phyloP scores from a whole-genome alignment of 73 alveolate species.

The Paramecium octaurelia region DNA sequence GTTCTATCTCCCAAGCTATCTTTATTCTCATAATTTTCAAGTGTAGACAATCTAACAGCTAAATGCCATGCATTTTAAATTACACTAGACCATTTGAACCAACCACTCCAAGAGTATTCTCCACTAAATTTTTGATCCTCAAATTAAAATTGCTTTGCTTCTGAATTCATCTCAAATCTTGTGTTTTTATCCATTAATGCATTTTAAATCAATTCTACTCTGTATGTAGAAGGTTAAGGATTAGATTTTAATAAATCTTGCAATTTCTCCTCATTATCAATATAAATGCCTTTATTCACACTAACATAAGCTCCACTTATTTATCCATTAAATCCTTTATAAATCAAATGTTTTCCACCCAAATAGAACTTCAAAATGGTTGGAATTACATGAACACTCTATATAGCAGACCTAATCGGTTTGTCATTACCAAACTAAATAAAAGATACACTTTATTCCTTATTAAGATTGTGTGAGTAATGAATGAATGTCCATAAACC shows the following conservation, averaged over 20 bases:
- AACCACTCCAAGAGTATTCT: conserved; percentile 51
- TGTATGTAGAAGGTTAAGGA: not conserved
- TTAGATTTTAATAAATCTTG: not conserved
- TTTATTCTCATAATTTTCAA: not conserved
- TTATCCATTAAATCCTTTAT: not conserved
- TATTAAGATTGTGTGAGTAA: not conserved
- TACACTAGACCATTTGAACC: conserved; percentile 5
- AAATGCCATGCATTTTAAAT: conserved; percentile 15
- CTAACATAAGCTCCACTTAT: not conserved
- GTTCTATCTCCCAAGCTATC: not conserved
- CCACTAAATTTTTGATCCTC: not conserved
- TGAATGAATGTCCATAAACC: conserved; percentile 58
- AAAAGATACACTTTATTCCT: not conserved
- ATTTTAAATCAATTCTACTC: not conserved
- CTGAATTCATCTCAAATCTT: not conserved
- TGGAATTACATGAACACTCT: not conserved
- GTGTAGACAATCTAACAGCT: not conserved
- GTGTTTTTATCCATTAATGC: not conserved
- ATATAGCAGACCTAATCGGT: not conserved
- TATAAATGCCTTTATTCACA: not conserved
- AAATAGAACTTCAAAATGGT: not conserved
- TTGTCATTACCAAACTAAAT: not conserved
- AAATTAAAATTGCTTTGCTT: not conserved
- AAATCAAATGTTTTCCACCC: not conserved
- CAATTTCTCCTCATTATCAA: not conserved